These are phyloP conservation scores for Helotiales sp. DNA, from an alignment of 2,329 filamentous ascomycete species.

Conservation along the genomic window DNA sequence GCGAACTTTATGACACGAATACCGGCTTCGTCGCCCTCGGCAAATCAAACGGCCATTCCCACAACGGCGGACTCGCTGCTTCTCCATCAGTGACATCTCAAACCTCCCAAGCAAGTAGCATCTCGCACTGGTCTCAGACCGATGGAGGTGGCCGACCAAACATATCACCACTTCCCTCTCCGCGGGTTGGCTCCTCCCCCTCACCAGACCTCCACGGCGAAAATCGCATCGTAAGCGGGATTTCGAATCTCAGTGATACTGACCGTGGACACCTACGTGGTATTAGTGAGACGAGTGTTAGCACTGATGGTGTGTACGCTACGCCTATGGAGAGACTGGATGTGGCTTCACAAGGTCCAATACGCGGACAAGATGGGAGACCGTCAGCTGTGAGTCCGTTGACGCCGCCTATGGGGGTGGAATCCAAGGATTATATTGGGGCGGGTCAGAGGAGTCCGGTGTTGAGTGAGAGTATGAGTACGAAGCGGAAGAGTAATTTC, in stretches of 20 bases:
- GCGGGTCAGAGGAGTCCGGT: neutral
- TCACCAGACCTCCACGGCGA: neutral
- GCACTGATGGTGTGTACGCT: constrained; percentile 29
- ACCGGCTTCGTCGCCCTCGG: constrained; percentile 26
- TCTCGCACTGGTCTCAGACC: constrained; percentile 21
- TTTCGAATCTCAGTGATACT: constrained; percentile 30
- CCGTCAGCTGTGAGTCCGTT: constrained; percentile 24
- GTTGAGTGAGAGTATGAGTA: neutral
- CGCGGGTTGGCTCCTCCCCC: constrained; percentile 30
- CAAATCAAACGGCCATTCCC: constrained; percentile 20
- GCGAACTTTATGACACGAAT: constrained; percentile 35
- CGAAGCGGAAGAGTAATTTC: constrained; percentile 39
- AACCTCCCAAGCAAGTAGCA: constrained; percentile 27
- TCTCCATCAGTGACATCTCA: constrained; percentile 29
- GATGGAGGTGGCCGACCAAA: constrained; percentile 12
- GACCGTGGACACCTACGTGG: constrained; percentile 37
- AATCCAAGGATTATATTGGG: constrained; percentile 31
- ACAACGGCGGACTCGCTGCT: neutral
- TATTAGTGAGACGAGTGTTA: constrained; percentile 37
- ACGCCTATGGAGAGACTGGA: neutral
- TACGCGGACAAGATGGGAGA: neutral
- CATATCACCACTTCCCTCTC: constrained; percentile 19
- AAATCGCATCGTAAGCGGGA: constrained; percentile 19
- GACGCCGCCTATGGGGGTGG: constrained; percentile 25
- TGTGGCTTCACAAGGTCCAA: neutral